phyloP scores from a whole-genome alignment of 768 basidiomycete genomes.

The Tricholomella constricta region DNA sequence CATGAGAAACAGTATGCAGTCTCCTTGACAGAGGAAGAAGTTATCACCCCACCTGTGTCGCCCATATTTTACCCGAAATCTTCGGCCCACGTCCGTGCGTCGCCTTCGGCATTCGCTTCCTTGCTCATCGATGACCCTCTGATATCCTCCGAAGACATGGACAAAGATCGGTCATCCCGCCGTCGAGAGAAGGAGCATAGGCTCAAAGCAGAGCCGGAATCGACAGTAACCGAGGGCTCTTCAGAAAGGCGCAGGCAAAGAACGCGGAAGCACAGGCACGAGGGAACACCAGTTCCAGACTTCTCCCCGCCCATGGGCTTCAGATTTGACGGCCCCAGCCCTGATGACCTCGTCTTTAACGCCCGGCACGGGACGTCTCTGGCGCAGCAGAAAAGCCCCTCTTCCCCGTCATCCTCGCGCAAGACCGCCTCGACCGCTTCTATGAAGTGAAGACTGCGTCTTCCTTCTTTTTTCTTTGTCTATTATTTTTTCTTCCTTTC shows the following conservation, averaged over 20 bases:
- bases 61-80: conserved; percentile 61
- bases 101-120: conserved; percentile 77
- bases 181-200: conserved; percentile 33
- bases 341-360: conserved; percentile 85
- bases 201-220: conserved; percentile 3
- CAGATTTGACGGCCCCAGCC: conserved; percentile 82
- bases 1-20: conserved; percentile 42
- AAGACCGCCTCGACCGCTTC: conserved; percentile 23
- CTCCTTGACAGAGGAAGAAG: conserved; percentile 41
- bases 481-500: not conserved
- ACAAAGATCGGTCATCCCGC: conserved; percentile 24
- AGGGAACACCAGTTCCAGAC: conserved; percentile 34
- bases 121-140: conserved; percentile 61
- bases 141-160: conserved; percentile 37
- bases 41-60: conserved; percentile 37
- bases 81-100: conserved; percentile 61
- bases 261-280: conserved; percentile 26
- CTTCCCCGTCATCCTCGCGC: conserved; percentile 18
- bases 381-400: conserved; percentile 35
- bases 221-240: conserved; percentile 15
- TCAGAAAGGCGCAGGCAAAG: conserved; percentile 24
- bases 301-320: conserved; percentile 45
- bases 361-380: conserved; percentile 78
- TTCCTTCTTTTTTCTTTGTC: conserved; percentile 19
- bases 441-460: conserved; percentile 21